phyloP scores from a whole-genome alignment of 495 filamentous ascomycete genomes.

The Trichoderma erinaceum region DNA sequence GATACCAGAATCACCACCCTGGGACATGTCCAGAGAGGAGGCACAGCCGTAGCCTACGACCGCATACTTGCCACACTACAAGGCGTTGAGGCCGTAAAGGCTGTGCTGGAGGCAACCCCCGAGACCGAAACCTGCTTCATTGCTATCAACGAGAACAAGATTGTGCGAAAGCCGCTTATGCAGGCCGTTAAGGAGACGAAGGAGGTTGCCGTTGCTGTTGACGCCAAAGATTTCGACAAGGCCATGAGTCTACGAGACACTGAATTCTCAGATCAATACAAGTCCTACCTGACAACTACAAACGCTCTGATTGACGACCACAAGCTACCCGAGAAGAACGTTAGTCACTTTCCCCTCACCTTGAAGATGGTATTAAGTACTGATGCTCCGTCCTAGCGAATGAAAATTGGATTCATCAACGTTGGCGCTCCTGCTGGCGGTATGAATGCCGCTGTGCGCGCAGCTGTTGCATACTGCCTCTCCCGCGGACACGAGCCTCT shows the following conservation, averaged over 20 bases:
- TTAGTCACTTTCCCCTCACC: conserved; percentile 30
- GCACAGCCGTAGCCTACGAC: conserved; percentile 87
- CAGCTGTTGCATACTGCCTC: conserved; percentile 91
- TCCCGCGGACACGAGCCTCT: conserved; percentile 87
- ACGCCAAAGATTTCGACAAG: conserved; percentile 69
- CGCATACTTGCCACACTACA: conserved; percentile 89
- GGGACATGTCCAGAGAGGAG: conserved; percentile 93
- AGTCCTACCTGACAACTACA: conserved; percentile 84
- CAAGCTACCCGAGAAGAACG: conserved; percentile 65
- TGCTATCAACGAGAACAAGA: conserved; percentile 96
- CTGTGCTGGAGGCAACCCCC: conserved; percentile 86
- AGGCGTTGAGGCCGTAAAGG: conserved; percentile 92
- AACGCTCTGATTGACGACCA: conserved; percentile 41
- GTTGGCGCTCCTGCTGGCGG: conserved; percentile 97
- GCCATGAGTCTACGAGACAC: conserved; percentile 86
- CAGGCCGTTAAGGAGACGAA: conserved; percentile 82
- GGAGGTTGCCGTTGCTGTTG: conserved; percentile 72
- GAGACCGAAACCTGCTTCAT: conserved; percentile 91
- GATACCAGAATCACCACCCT: conserved; percentile 95
- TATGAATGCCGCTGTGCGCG: conserved; percentile 95
- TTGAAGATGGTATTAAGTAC: background rate
- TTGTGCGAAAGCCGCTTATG: conserved; percentile 78
- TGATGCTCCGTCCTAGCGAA: conserved; percentile 52
- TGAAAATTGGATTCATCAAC: conserved; percentile 93
- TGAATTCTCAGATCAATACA: conserved; percentile 91